These are phyloP conservation scores for Coemansia sp. DNA, from an alignment of 192 early-diverging fungal species.

Conservation along the genomic window DNA sequence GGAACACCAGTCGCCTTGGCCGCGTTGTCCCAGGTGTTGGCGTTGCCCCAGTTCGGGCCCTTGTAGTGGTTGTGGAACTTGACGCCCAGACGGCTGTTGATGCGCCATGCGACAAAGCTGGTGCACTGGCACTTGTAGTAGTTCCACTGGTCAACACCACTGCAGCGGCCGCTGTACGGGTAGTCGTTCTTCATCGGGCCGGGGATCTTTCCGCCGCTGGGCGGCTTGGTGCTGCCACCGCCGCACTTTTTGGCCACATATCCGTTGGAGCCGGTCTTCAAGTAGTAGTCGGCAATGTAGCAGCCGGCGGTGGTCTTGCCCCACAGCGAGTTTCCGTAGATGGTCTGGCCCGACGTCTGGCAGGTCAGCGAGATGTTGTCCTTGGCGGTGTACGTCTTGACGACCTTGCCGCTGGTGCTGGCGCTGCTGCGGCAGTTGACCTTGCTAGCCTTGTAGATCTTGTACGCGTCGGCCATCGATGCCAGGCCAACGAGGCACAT, in stretches of 20 bases:
- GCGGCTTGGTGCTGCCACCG: conserved; percentile 5
- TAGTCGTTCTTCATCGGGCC: conserved; percentile 47
- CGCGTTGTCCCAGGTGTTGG: conserved; percentile 19
- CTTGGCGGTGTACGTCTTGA: neutral
- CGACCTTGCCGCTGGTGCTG: conserved; percentile 2
- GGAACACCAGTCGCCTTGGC: conserved; percentile 17
- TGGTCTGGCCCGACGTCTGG: conserved; percentile 25
- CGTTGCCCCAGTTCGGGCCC: conserved; percentile 23
- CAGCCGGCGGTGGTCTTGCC: conserved; percentile 46
- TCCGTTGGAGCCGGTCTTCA: conserved; percentile 34
- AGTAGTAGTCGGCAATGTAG: conserved; percentile 52
- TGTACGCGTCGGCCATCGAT: conserved; percentile 9
- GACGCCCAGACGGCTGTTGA: conserved; percentile 41
- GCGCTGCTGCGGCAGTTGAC: conserved; percentile 21
- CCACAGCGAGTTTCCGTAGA: conserved; percentile 41
- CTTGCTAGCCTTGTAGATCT: neutral
- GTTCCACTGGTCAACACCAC: conserved; percentile 27
- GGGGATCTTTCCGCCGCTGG: conserved; percentile 16
- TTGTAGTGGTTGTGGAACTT: conserved; percentile 49
- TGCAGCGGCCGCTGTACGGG: conserved; percentile 25
- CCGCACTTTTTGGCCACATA: conserved; percentile 24
- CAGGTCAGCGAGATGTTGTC: conserved; percentile 16
- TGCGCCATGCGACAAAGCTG: conserved; percentile 45
- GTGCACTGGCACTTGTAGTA: conserved; percentile 49
- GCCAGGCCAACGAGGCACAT: conserved; percentile 2